Evolutionary conservation across 108 stramenopile species (phyloP), one percentile per base, ranked within the genome.

Genomic region (Mediolabrus comicus): DNA sequence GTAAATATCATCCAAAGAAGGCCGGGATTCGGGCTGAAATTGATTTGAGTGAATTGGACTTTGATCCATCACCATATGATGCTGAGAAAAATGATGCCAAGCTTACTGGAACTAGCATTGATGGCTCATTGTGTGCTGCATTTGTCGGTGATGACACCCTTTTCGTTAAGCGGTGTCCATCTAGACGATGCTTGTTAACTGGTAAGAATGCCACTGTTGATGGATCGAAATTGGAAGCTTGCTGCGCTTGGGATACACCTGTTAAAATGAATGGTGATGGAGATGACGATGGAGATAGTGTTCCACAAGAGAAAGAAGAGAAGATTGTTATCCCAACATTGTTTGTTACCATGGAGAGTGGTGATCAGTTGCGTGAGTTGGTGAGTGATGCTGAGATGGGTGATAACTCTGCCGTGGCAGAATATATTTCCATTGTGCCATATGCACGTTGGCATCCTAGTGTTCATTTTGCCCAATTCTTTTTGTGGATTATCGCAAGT

Each of bases 231-330:
- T 38, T 84, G 58, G 81, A 83, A 71, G 91, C 91, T 2, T 96
- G 95, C 62, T 94, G 95, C 75, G 92, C 92, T 6, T 96, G 95
- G 95, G 95, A 96, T 77, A 67, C 88, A 24, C 81, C 72, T 59
- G 16, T 87, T 10, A 62, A 63, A 52, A 75, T 93, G 77, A 11
- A 9, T 1, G 28, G 39, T 9, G 69, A 78, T 49, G 77, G 65
- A 17, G 65, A 86, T 51, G 13, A 69, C 19, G 87, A 87, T 52
- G 83, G 82, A 28, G 53, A 68, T 38, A 57, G 61, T 24, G 25
- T 84, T 10, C 66, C 70, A 10, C 67, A 81, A 53, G n/a, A 43
- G 2, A 24, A 59, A 17, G 61, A 69, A 39, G 70, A 71, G 49
- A 26, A 32, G 10, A 53, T 64, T 62, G 54, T 80, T 27, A 77